Evolutionary conservation across 2,329 filamentous ascomycete genomes (phyloP), one percentile per base, ranked within the genome.

Genomic region (Calonectria pseudoreteaudii): DNA sequence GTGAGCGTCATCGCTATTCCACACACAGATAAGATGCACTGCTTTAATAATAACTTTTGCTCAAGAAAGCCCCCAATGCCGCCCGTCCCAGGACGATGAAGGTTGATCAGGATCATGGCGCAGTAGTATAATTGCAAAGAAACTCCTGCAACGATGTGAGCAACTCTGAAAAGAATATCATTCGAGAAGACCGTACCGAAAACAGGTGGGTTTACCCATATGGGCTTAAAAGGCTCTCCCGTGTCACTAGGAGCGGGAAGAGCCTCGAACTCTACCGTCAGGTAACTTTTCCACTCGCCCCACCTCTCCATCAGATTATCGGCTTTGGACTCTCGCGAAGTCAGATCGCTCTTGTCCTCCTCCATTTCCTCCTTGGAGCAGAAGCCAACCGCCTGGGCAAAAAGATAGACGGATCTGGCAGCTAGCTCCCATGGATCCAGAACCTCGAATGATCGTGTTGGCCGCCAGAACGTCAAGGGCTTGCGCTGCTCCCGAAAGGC

Each of bases 401-500:
- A 85, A 0, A 92, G 85, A 74, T 89, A 92, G 0, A 90, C 83
- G 0, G 89, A 86, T 2, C 88, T 84, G 16, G 86, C 85, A 0
- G 89, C 89, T 38, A 92, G 83, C 68, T 91, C 90, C 68, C 89
- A 86, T 0, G 87, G 84, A 18, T 83, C 86, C 65, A 92, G 84
- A 5, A 85, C 84, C 30, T 84, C 81, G 49, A 89, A 86, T 0
- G 85, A 82, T 71, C 86, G 87, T 4, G 84, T 79, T 92, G 91
- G 69, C 26, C 62, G 50, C 90, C 90, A 93, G 74, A 91, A 91
- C 23, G 87, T 91, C 74, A 92, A 86, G 11, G 88, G 87, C 7
- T 87, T 86, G 13, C 91, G 83, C 26, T 86, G 85, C 78, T 92
- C 90, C 1, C 90, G 86, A 77, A 92, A 92, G 0, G 91, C 91